Evolutionary conservation across 2,329 filamentous ascomycete species (phyloP).

Genomic region (Ophiostoma triangulosporum): DNA sequence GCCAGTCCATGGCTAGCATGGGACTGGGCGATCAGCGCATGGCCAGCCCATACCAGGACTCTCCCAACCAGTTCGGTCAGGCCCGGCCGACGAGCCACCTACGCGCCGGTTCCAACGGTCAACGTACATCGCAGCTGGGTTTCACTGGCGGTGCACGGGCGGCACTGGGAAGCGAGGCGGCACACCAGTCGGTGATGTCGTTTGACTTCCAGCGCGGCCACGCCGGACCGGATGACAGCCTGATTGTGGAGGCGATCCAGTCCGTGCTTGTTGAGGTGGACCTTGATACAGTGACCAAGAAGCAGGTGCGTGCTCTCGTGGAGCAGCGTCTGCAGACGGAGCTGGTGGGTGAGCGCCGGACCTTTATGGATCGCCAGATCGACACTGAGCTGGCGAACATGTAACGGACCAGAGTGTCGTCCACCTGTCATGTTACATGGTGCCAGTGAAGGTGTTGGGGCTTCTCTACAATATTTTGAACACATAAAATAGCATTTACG

Average conservation of each 20-base stretch:
- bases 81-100: constrained; percentile 51
- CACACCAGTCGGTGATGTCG: constrained; percentile 36
- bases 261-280: constrained; percentile 76
- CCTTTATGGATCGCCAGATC: constrained; percentile 86
- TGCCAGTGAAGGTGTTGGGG: neutral
- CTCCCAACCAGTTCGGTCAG: constrained; percentile 17
- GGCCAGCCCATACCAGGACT: constrained; percentile 46
- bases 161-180: constrained; percentile 26
- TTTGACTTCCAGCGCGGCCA: constrained; percentile 48
- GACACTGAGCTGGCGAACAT: constrained; percentile 89
- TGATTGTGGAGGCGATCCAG: constrained; percentile 76
- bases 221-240: constrained; percentile 60
- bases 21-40: constrained; percentile 35
- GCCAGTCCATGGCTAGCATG: constrained; percentile 62
- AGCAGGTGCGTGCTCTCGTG: constrained; percentile 81
- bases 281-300: constrained; percentile 95
- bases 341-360: constrained; percentile 68
- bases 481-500: neutral
- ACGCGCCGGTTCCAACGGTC: constrained; percentile 34
- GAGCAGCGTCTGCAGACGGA: constrained; percentile 90
- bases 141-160: constrained; percentile 33
- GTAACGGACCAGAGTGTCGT: constrained; percentile 31
- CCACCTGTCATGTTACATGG: neutral
- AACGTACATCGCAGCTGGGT: constrained; percentile 34
- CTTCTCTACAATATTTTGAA: neutral